Percentiles rank a stretch among this genome's conserved stretches.
Evolutionary conservation across 441 rosid species (phyloP).

Genomic region (Syzygium malaccense): DNA sequence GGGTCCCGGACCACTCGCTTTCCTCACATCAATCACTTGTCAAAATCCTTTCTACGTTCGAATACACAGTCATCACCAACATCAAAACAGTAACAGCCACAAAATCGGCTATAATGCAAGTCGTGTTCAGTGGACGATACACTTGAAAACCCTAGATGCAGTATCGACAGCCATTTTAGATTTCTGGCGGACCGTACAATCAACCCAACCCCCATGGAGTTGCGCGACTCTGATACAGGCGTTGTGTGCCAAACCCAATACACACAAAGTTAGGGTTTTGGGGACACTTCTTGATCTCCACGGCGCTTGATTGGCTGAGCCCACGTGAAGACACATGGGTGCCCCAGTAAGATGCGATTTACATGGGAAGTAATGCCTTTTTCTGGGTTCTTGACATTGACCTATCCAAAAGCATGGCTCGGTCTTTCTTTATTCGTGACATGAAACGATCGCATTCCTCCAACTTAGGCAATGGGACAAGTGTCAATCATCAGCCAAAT

Average conservation of each 20-base stretch:
- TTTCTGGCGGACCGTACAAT: neutral
- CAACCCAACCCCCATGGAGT: neutral
- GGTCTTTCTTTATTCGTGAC: neutral
- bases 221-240: neutral
- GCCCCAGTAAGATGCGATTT: slow-evolving; percentile 3
- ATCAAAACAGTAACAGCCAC: neutral
- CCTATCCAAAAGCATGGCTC: neutral
- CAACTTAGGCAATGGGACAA: slow-evolving; percentile 13
- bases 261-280: neutral
- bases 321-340: slow-evolving; percentile 16
- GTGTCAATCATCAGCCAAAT: slow-evolving; percentile 38
- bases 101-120: neutral
- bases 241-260: neutral
- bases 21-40: neutral
- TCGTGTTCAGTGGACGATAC: neutral
- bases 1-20: neutral
- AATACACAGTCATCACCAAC: too few species aligned
- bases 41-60: rapidly evolving
- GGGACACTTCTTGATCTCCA: neutral
- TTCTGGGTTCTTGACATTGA: neutral
- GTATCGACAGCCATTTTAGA: neutral
- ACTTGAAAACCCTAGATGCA: neutral
- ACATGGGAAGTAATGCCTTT: neutral
- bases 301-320: neutral
- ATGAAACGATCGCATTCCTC: neutral